Conservation (phyloP, 2,329 filamentous ascomycete genomes). For the Trichoderma aggressivum region DNA sequence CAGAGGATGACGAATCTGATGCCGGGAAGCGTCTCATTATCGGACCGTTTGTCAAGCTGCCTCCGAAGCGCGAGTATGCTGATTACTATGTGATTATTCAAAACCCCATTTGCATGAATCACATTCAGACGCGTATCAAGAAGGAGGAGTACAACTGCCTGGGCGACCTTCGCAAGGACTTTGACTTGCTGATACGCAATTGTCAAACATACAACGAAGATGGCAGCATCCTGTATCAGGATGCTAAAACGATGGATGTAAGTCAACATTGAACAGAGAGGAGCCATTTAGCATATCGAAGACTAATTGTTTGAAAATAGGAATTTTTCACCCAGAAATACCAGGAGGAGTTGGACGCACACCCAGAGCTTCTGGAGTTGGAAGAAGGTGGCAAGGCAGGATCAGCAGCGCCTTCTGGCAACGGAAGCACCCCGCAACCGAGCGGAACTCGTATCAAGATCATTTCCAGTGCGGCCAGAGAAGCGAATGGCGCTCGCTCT, state of each 20-base stretch:
- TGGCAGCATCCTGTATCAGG: constrained; percentile 83
- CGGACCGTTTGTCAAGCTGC: constrained; percentile 88
- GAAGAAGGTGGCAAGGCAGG: constrained; percentile 45
- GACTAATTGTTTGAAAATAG: constrained; percentile 42
- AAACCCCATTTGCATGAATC: constrained; percentile 92
- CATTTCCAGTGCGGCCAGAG: constrained; percentile 43
- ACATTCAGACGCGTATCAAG: constrained; percentile 93
- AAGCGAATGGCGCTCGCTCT: constrained; percentile 39
- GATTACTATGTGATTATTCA: constrained; percentile 95
- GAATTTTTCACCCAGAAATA: constrained; percentile 55
- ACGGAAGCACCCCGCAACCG: constrained; percentile 62
- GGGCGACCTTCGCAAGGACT: constrained; percentile 76
- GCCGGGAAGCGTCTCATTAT: constrained; percentile 75
- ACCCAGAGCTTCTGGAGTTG: constrained; percentile 54
- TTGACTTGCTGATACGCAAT: constrained; percentile 82
- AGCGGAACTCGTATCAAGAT: constrained; percentile 68
- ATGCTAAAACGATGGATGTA: constrained; percentile 92
- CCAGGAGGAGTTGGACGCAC: constrained; percentile 51
- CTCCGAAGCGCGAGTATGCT: constrained; percentile 82
- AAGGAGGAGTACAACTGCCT: constrained; percentile 86
- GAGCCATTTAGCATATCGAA: not conserved
- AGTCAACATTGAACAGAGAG: constrained; percentile 30
- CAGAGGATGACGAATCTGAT: constrained; percentile 56
- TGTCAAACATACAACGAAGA: constrained; percentile 97
- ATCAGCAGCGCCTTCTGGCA: constrained; percentile 51